phyloP scores from a whole-genome alignment of 257 asterid genomes.

The Nicotiana paniculata region DNA sequence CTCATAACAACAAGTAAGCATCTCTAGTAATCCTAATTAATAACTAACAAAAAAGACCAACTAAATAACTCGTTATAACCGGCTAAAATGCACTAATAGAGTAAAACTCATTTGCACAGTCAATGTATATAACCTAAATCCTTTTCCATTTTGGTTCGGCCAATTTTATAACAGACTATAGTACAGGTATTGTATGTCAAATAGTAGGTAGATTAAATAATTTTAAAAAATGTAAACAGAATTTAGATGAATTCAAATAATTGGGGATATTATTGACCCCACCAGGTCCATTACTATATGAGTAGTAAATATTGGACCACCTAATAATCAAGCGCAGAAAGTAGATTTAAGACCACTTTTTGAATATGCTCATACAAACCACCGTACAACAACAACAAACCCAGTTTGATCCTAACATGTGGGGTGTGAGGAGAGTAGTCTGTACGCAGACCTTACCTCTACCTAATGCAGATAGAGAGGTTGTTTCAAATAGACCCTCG shows the following conservation, averaged over 20 bases:
- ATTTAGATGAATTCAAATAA: constrained; percentile 18
- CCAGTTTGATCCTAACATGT: too few relatives aligned
- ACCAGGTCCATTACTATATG: constrained; percentile 17
- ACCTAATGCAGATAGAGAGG: too few relatives aligned
- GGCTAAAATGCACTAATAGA: background rate
- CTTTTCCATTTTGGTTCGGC: background rate
- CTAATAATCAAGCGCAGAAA: constrained; percentile 24
- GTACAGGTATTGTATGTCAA: constrained; percentile 15
- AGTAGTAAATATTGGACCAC: constrained; percentile 36
- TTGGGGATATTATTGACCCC: constrained; percentile 14
- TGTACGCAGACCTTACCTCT: too few relatives aligned
- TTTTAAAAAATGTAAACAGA: constrained; percentile 15
- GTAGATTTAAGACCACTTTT: constrained; percentile 35
- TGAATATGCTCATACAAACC: constrained; percentile 19
- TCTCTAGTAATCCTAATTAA: background rate
- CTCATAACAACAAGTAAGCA: background rate
- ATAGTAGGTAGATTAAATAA: constrained; percentile 17
- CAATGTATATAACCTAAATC: background rate
- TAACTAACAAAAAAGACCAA: background rate
- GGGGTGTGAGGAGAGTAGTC: too few relatives aligned
- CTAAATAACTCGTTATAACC: background rate
- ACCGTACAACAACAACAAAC: background rate
- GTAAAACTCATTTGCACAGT: background rate
- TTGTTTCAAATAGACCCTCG: too few relatives aligned
- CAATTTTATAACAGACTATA: background rate